Percentiles rank a stretch among this genome's conserved stretches.
phyloP scores from a whole-genome alignment of 148 eudicot species.

The Silene uniflora region DNA sequence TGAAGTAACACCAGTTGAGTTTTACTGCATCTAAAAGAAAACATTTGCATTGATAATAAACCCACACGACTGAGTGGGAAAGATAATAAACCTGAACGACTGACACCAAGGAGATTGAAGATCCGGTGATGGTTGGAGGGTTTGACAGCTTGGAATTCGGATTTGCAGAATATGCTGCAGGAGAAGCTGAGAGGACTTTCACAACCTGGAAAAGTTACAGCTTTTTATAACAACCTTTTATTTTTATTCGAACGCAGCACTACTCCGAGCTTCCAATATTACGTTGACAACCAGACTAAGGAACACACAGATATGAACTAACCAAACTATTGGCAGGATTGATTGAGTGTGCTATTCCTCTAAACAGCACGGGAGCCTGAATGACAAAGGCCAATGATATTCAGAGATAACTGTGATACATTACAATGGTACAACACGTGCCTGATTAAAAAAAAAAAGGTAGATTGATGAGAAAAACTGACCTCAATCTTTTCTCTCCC shows the following conservation, averaged over 20 bases:
- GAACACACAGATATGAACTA: constrained; percentile 14
- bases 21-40: background rate
- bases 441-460: constrained; percentile 8
- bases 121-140: constrained; percentile 53
- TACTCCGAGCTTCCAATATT: background rate
- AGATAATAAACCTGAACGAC: constrained; percentile 47
- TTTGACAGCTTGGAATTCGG: constrained; percentile 42
- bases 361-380: constrained; percentile 69
- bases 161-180: constrained; percentile 61
- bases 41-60: background rate
- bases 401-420: constrained; percentile 13
- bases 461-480: constrained; percentile 10
- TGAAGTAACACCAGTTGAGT: background rate
- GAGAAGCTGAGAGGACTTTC: constrained; percentile 65
- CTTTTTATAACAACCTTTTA: constrained; percentile 2
- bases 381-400: background rate
- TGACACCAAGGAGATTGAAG: constrained; percentile 61
- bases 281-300: background rate
- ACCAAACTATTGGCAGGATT: constrained; percentile 60
- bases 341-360: constrained; percentile 56
- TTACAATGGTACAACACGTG: background rate
- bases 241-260: background rate
- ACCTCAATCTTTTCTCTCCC: constrained; percentile 61
- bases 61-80: no score
- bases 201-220: constrained; percentile 32